Conservation (phyloP, 2,329 filamentous ascomycete species). For the Diplodia mutila region DNA sequence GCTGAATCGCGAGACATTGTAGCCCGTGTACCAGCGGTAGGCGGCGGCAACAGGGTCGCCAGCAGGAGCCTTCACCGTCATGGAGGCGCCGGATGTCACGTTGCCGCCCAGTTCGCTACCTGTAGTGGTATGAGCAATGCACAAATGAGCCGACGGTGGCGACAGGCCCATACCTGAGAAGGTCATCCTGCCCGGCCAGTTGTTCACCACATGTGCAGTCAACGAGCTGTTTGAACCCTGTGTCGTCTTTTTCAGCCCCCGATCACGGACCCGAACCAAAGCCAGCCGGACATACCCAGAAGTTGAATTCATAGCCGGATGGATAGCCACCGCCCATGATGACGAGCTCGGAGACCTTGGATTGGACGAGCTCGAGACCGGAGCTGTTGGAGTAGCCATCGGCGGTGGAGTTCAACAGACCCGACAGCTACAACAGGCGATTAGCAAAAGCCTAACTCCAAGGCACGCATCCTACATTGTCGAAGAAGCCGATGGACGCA, state of each 20-base stretch:
- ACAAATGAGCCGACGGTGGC: neutral
- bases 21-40: slow-evolving; percentile 35
- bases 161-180: slow-evolving; percentile 35
- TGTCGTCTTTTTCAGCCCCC: neutral
- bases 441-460: too few species aligned
- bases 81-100: slow-evolving; percentile 46
- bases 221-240: slow-evolving; percentile 41
- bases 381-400: slow-evolving; percentile 47
- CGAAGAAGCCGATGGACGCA: slow-evolving; percentile 52
- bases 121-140: slow-evolving; percentile 25
- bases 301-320: slow-evolving; percentile 55
- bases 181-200: slow-evolving; percentile 46
- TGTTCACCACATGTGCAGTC: slow-evolving; percentile 52
- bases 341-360: slow-evolving; percentile 55
- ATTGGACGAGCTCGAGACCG: slow-evolving; percentile 48
- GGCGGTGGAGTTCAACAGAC: slow-evolving; percentile 46
- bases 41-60: slow-evolving; percentile 31
- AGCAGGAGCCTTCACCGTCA: slow-evolving; percentile 36
- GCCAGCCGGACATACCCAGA: slow-evolving; percentile 36
- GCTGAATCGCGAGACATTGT: slow-evolving; percentile 31
- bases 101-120: slow-evolving; percentile 51
- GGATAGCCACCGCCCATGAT: slow-evolving; percentile 59
- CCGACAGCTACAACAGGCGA: too few species aligned
- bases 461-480: slow-evolving; percentile 38
- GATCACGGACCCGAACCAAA: neutral